Evolutionary conservation across 495 filamentous ascomycete species (phyloP), one percentile per base, ranked within the genome.

Genomic region (Penicillium soppii): DNA sequence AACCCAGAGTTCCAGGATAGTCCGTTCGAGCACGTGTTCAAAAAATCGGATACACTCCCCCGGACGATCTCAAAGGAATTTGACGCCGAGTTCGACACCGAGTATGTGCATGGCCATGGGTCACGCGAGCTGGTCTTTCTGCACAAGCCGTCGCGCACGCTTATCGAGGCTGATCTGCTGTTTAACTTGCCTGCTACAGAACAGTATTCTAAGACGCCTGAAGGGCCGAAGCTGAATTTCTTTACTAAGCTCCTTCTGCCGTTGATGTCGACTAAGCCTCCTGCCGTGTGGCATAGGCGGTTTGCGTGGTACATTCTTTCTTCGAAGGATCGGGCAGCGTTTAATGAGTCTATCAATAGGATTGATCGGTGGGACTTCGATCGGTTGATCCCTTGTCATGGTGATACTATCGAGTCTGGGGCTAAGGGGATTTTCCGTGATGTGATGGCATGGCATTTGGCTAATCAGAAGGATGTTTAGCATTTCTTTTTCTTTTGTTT

Each of bases 111-210:
- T 58, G 81, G 79, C 5, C 94, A 97, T 65, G 71, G 75, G 10
- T 95, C 91, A 63, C 86, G 88, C 65, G 94, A 98, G 67, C 66
- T 97, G 9, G 90, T 92, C 17, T 90, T 97, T 66, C 67, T 84
- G 61, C 89, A 95, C 67, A 88, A 87, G 65, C 91, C 89, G 0
- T 85, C 87, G 21, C 73, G 76, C 30, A 91, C 90, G 0, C 70
- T 98, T n/a, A 90, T 98, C 58, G 75, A 96, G 71, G 94, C 90
- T 16, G 94, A 98, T 63, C 65, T 97, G 32, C 57, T 97, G 49
- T 98, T 97, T 75, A 97, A 96, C 66, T 69, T 96, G 17, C 94
- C 94, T 0, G 86, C 92, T 1, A 78, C 67, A 1, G 94, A 97
- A 71, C 94, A 97, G 68, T 96, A 91, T 70, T 88, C 83, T 32